Conservation (phyloP, 176 grass and related monocot species). For the Ensete glaucum region DNA sequence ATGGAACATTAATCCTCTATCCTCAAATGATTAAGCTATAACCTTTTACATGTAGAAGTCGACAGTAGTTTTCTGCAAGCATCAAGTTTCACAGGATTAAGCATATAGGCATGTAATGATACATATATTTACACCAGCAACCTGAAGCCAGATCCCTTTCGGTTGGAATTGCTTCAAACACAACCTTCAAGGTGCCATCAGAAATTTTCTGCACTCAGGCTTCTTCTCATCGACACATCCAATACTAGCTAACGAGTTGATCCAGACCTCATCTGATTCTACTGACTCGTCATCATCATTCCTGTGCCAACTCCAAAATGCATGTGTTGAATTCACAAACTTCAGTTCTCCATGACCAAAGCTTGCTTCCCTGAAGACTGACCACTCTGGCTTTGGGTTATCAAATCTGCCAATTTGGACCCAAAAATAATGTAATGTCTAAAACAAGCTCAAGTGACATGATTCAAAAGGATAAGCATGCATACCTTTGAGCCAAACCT, state of each 20-base stretch:
- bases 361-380: constrained; percentile 89
- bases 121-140: not conserved
- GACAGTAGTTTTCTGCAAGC: not conserved
- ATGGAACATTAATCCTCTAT: no score
- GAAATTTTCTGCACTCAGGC: constrained; percentile 45
- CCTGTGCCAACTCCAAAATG: constrained; percentile 93
- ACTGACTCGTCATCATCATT: constrained; percentile 77
- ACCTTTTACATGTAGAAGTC: no score
- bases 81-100: not conserved
- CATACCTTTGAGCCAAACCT: constrained; percentile 76
- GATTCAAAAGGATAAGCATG: not conserved
- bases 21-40: no score
- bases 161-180: not conserved
- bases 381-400: constrained; percentile 84
- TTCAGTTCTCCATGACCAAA: constrained; percentile 84
- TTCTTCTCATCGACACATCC: constrained; percentile 33
- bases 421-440: not conserved
- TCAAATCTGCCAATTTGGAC: constrained; percentile 34
- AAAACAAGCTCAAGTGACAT: not conserved
- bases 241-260: constrained; percentile 49
- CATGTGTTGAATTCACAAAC: constrained; percentile 65
- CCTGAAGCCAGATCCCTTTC: not conserved
- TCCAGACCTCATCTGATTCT: constrained; percentile 78
- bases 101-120: not conserved
- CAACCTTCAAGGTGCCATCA: constrained; percentile 49